phyloP scores from a whole-genome alignment of 768 basidiomycete genomes.

The Naganishia vaughanmartiniae region DNA sequence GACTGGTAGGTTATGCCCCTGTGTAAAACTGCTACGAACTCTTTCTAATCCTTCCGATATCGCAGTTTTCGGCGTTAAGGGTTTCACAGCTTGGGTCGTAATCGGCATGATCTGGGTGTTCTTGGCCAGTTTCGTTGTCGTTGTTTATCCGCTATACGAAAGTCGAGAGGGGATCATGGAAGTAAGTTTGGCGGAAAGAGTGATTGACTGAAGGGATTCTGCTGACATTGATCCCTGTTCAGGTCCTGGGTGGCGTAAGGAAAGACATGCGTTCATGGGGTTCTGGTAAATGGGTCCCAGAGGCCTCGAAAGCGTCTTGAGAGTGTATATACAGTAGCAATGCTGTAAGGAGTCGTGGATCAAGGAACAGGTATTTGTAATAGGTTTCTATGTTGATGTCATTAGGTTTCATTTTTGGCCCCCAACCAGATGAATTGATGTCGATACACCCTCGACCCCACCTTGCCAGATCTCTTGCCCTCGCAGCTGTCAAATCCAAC shows the following conservation, averaged over 20 bases:
- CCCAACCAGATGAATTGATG: background rate
- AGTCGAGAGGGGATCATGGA: constrained; percentile 64
- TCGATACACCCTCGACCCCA: background rate
- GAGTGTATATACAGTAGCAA: background rate
- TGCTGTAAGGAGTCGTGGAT: background rate
- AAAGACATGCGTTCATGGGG: constrained; percentile 21
- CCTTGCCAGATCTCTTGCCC: background rate
- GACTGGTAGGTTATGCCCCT: constrained; percentile 52
- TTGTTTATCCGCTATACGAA: constrained; percentile 83
- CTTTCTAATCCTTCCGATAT: background rate
- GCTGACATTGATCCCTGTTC: background rate
- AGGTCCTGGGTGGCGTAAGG: constrained; percentile 10
- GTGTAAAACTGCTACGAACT: constrained; percentile 25
- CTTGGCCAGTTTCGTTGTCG: constrained; percentile 68
- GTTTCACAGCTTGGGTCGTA: constrained; percentile 66
- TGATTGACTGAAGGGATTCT: too few species aligned
- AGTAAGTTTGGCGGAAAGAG: constrained; percentile 52
- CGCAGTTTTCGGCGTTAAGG: constrained; percentile 37
- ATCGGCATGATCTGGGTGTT: constrained; percentile 83
- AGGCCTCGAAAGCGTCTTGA: background rate
- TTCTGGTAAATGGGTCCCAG: constrained; percentile 16
- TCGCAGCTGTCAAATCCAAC: background rate
- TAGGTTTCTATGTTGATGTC: background rate
- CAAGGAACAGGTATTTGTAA: background rate
- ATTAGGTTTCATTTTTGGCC: background rate